phyloP scores from a whole-genome alignment of 2,329 filamentous ascomycete genomes.

The Claviceps quebecensis region DNA sequence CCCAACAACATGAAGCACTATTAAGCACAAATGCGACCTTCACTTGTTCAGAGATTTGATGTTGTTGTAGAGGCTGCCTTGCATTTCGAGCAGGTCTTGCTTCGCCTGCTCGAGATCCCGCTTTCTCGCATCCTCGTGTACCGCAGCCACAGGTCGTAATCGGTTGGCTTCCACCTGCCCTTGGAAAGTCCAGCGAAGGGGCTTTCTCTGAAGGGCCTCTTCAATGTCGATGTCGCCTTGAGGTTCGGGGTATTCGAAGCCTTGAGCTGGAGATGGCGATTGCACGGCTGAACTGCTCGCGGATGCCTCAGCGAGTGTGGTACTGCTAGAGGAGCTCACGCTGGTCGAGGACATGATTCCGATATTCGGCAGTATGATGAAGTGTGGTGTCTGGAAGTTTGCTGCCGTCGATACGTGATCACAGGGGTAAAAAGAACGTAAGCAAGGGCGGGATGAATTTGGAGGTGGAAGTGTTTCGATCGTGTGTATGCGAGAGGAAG shows the following conservation, averaged over 20 bases:
- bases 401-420: no score
- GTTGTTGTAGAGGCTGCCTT: slow-evolving; percentile 9
- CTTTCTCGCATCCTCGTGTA: slow-evolving; percentile 19
- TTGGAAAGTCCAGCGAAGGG: slow-evolving; percentile 27
- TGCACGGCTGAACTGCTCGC: slow-evolving; percentile 4
- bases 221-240: slow-evolving; percentile 24
- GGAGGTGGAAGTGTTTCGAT: background rate
- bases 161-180: slow-evolving; percentile 21
- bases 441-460: no score
- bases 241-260: slow-evolving; percentile 25
- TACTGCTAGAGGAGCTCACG: background rate
- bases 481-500: background rate
- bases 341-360: background rate
- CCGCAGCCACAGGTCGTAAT: slow-evolving; percentile 11
- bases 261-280: slow-evolving; percentile 20
- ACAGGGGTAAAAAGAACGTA: no score
- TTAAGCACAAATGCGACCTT: background rate
- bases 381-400: background rate
- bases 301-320: background rate
- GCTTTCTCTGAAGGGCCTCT: slow-evolving; percentile 28
- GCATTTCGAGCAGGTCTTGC: slow-evolving; percentile 28
- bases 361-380: background rate
- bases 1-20: background rate
- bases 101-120: slow-evolving; percentile 33
- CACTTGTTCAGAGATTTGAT: background rate